phyloP scores from a whole-genome alignment of 169 alveolate species.

The Cryptosporidium felis region DNA sequence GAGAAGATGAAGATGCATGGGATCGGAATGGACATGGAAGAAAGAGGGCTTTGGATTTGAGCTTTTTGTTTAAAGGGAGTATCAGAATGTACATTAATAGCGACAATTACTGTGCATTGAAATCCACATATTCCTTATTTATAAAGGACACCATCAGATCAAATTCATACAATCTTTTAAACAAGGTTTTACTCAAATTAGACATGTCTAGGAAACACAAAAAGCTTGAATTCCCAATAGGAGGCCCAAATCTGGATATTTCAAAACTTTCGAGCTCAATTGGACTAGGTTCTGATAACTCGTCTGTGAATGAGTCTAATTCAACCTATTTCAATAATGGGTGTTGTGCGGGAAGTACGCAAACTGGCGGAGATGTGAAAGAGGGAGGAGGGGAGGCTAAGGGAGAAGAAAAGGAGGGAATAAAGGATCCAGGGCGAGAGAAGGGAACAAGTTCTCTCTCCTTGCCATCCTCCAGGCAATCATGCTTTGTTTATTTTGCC shows the following conservation, averaged over 20 bases:
- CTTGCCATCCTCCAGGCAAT: not conserved
- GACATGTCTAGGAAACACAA: not conserved
- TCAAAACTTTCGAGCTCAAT: slow-evolving; percentile 11
- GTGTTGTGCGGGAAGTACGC: too few species aligned
- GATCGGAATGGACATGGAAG: not conserved
- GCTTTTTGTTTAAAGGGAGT: slow-evolving; percentile 6
- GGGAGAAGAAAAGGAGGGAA: too few species aligned
- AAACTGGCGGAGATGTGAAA: too few species aligned
- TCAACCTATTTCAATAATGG: too few species aligned
- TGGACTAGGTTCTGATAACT: not conserved
- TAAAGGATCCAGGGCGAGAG: too few species aligned
- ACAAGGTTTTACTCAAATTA: not conserved
- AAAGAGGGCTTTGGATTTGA: not conserved
- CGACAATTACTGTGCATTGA: slow-evolving; percentile 38
- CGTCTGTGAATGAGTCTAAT: too few species aligned
- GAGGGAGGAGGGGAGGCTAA: too few species aligned
- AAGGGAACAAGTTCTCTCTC: too few species aligned
- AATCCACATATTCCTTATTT: slow-evolving; percentile 7
- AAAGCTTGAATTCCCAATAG: slow-evolving; percentile 40
- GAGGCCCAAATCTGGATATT: not conserved
- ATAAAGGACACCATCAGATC: slow-evolving; percentile 36
- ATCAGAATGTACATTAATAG: slow-evolving; percentile 17
- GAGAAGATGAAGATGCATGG: not conserved
- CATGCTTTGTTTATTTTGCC: slow-evolving; percentile 19
- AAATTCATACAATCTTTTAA: slow-evolving; percentile 18